Base-by-base conservation (phyloP, 1,284 basidiomycete species). In the Moesziomyces sp. region DNA sequence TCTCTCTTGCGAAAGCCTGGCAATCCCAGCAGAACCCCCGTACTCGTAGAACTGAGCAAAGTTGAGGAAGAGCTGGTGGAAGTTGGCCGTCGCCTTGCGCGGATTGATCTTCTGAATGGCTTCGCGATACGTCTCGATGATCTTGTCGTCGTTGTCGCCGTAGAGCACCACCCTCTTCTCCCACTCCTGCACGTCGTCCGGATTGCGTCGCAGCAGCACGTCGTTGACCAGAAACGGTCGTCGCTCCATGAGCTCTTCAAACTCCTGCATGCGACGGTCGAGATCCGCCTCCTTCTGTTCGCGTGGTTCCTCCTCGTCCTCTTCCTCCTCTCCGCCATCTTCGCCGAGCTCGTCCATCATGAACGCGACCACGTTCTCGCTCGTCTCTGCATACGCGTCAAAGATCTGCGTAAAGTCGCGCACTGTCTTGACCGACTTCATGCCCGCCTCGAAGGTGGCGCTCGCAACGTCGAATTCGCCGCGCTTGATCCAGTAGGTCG, bases 131-230 rank as follows among this genome's bases (percentile, higher is more conserved):
- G 95, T 98, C 79, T 93, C 91, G 16, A 94, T 92, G 19, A 97
- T 92, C 87, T 94, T 94, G 76, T 92, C 93, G 83, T 99, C 96
- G 78, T 97, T 89, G 52, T 93, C 91, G 14, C 92, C 96, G 88
- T 91, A 94, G 44, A 99, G 85, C 4, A 93, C 93, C n/a, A 98
- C 90, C 11, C 95, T 88, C 86, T 99, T 99, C 86, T 98, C 96
- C 97, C 97, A 99, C 84, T 99, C 97, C 79, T 97, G 94, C 0
- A 99, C 96, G 79, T 99, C 97, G 81, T 98, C 93, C 0, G 94
- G 93, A 86, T 99, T 99, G 76, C 97, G 87, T 59, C 97, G 88
- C 26, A 99, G 86, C 30, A 99, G 86, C 3, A 99, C 97, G 77
- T 98, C 95, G 83, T 99, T 99, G 56, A 97, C 91, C 63, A 99